Evolutionary conservation across 768 basidiomycete species (phyloP), one percentile per base, ranked within the genome.

Genomic region (Kwoniella sp.): DNA sequence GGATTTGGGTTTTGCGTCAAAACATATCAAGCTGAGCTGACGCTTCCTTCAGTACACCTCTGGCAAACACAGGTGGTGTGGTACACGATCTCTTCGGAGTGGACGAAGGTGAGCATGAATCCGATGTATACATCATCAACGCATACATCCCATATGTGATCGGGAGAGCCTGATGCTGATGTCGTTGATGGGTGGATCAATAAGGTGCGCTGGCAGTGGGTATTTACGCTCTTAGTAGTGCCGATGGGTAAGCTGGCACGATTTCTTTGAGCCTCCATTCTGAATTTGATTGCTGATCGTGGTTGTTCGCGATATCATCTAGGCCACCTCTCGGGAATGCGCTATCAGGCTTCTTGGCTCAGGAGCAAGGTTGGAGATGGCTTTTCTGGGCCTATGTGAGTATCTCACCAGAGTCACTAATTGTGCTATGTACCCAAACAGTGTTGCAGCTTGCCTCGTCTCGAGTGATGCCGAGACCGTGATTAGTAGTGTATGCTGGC

Each of bases 51-150:
- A 64, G 65, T 12, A 46, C 65, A 25, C 65, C 65, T 2, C 60
- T 73, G 1, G 71, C 71, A 1, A 73, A 73, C 48, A 73, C 68
- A 12, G 71, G 71, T 47, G 71, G 71, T 22, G 71, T 73, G 0
- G 71, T 73, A 1, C 71, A 73, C 37, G 71, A 73, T 33, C 25
- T 68, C 21, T 73, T 73, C 54, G 68, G 66, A 0, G 65, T 68
- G 33, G 66, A 68, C 47, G 71, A 73, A 54, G 68, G 71, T 60
- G 67, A 47, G 59, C n/a, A n/a, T n/a, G n/a, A n/a, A n/a, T n/a
- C 40, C 40, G 40, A 29, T n/a, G n/a, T n/a, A n/a, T n/a, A n/a
- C n/a, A n/a, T n/a, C n/a, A n/a, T n/a, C n/a, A n/a, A n/a, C n/a
- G n/a, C n/a, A n/a, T n/a, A n/a, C n/a, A n/a, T n/a, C n/a, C n/a